Percentiles rank a stretch among this genome's conserved stretches.
Evolutionary conservation across 2,329 filamentous ascomycete genomes (phyloP).

Genomic region (Exophiala calicioides): DNA sequence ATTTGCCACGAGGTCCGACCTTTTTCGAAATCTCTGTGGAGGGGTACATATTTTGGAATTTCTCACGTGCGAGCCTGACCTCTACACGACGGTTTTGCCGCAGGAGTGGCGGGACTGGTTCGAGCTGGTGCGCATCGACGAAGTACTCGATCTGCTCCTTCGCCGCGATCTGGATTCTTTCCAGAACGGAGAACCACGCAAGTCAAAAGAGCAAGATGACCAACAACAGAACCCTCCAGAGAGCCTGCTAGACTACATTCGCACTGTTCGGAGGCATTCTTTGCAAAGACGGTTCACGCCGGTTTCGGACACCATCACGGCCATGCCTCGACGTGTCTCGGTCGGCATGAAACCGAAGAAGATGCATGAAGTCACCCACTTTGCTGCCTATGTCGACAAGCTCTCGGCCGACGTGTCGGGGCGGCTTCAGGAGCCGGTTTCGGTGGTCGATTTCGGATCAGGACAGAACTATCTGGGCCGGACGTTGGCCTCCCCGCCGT

Average conservation of each 20-base stretch:
- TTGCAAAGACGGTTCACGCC: constrained; percentile 62
- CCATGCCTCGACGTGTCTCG: constrained; percentile 68
- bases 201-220: constrained; percentile 32
- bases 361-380: constrained; percentile 86
- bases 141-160: constrained; percentile 78
- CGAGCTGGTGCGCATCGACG: constrained; percentile 67
- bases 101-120: constrained; percentile 82
- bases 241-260: constrained; percentile 71
- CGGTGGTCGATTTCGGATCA: constrained; percentile 91
- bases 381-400: constrained; percentile 78
- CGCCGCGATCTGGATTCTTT: constrained; percentile 68
- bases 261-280: constrained; percentile 67
- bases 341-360: constrained; percentile 97
- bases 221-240: constrained; percentile 44
- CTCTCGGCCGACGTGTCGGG: constrained; percentile 60
- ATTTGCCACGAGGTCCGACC: constrained; percentile 71
- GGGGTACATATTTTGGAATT: constrained; percentile 98
- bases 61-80: constrained; percentile 78
- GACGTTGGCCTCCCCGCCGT: constrained; percentile 79
- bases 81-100: constrained; percentile 77
- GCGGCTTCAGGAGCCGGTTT: constrained; percentile 54
- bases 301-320: constrained; percentile 21
- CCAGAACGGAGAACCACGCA: background rate
- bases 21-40: constrained; percentile 87
- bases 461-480: constrained; percentile 95